phyloP scores from a whole-genome alignment of 2,329 filamentous ascomycete genomes.

The Achaetomium macrosporum region DNA sequence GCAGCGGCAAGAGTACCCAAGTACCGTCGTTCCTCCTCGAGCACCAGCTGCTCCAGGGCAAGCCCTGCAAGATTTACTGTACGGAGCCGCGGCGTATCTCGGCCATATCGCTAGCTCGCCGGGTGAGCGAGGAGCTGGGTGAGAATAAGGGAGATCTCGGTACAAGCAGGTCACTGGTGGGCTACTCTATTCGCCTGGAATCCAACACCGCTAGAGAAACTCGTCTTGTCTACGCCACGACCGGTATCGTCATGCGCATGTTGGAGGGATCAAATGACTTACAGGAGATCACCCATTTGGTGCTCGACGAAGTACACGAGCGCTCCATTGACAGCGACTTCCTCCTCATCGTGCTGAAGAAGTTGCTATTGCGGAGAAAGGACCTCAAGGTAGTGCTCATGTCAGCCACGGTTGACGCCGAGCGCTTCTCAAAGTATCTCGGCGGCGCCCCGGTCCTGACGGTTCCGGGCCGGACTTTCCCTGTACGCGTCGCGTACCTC shows the following conservation, averaged over 20 bases:
- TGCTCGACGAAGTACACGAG: constrained; percentile 98
- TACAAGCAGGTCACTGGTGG: constrained; percentile 75
- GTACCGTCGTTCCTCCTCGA: constrained; percentile 93
- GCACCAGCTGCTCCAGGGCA: constrained; percentile 74
- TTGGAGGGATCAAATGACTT: constrained; percentile 83
- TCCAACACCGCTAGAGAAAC: constrained; percentile 79
- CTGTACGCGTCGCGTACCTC: constrained; percentile 79
- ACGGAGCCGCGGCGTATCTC: constrained; percentile 95
- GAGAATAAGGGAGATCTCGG: constrained; percentile 79
- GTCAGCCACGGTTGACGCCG: constrained; percentile 94
- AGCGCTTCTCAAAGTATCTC: constrained; percentile 84
- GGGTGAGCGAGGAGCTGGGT: constrained; percentile 91
- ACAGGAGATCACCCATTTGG: constrained; percentile 82
- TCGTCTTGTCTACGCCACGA: constrained; percentile 81
- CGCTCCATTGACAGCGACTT: constrained; percentile 96
- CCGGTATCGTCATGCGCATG: constrained; percentile 96
- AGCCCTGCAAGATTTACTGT: constrained; percentile 85
- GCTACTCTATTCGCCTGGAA: constrained; percentile 90
- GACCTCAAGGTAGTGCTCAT: constrained; percentile 92
- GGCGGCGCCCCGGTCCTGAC: constrained; percentile 79
- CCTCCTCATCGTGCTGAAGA: constrained; percentile 82
- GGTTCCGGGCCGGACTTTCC: constrained; percentile 89
- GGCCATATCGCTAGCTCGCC: constrained; percentile 84
- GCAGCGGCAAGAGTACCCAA: constrained; percentile 87
- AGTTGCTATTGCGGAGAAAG: constrained; percentile 67